Percentiles rank a stretch among this genome's conserved stretches.
phyloP scores from a whole-genome alignment of 805 yeast species.

The Wickerhamomyces tratensis region DNA sequence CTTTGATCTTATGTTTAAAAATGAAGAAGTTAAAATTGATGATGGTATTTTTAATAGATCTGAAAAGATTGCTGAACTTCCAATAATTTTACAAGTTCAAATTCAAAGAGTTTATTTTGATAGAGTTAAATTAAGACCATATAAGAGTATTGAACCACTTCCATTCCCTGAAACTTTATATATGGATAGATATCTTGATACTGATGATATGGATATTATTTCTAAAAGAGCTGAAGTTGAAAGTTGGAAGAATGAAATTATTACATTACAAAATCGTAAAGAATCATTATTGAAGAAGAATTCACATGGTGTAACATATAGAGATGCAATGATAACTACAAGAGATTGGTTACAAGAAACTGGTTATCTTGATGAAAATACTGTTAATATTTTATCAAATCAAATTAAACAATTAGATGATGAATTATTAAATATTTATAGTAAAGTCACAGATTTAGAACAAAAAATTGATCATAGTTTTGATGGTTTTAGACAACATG shows the following conservation, averaged over 20 bases:
- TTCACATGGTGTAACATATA: conserved; percentile 38
- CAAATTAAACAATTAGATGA: conserved; percentile 37
- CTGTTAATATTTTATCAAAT: conserved; percentile 36
- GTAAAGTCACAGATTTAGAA: conserved; percentile 34
- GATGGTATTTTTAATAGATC: conserved; percentile 66
- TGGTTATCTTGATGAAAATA: conserved; percentile 30
- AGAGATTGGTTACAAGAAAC: conserved; percentile 42
- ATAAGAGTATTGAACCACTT: conserved; percentile 74
- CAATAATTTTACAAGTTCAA: conserved; percentile 82
- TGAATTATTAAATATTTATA: conserved; percentile 33
- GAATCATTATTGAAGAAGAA: conserved; percentile 33
- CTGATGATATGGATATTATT: conserved; percentile 45
- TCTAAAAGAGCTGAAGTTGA: conserved; percentile 43
- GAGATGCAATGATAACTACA: conserved; percentile 47
- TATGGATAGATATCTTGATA: conserved; percentile 81
- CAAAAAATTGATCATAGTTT: conserved; percentile 50
- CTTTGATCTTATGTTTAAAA: conserved; percentile 69
- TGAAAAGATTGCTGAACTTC: conserved; percentile 61
- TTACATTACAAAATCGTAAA: conserved; percentile 32
- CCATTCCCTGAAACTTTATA: conserved; percentile 72
- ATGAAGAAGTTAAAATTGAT: conserved; percentile 57
- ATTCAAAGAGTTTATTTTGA: conserved; percentile 92
- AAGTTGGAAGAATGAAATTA: conserved; percentile 50
- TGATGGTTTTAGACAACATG: conserved; percentile 46
- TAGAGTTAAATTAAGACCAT: conserved; percentile 58